These are phyloP conservation scores for Sugiyamaella floridensis DNA, from an alignment of 805 yeast species.

Conservation along the genomic window DNA sequence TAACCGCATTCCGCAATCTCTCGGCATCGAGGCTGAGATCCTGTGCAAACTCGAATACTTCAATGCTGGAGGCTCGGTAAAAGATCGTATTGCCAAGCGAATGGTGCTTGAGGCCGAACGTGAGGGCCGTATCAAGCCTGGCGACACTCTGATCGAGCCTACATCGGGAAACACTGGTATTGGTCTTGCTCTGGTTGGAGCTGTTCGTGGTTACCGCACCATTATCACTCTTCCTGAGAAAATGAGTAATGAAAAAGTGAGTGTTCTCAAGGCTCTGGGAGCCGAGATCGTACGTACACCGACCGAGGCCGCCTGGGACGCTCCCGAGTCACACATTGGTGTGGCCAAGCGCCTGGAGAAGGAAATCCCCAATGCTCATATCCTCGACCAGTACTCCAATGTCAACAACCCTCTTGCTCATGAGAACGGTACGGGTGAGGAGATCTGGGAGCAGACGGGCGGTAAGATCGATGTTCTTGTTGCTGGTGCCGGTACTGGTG, in stretches of 20 bases:
- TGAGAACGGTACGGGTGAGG: constrained; percentile 76
- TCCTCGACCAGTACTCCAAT: constrained; percentile 77
- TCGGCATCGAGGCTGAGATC: constrained; percentile 59
- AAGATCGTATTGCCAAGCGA: constrained; percentile 79
- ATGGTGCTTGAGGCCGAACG: constrained; percentile 84
- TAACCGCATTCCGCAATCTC: constrained; percentile 67
- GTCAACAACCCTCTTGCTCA: constrained; percentile 78
- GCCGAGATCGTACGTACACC: constrained; percentile 90
- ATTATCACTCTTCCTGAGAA: constrained; percentile 85
- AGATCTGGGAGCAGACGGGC: constrained; percentile 73
- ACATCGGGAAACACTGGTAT: constrained; percentile 91
- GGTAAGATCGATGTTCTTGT: constrained; percentile 67
- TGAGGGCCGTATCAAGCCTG: constrained; percentile 74
- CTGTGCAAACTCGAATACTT: constrained; percentile 72
- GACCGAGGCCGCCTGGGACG: constrained; percentile 87
- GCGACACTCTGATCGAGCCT: constrained; percentile 78
- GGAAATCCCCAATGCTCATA: constrained; percentile 79
- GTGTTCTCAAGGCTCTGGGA: constrained; percentile 81
- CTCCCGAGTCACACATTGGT: constrained; percentile 87
- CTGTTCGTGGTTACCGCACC: constrained; percentile 79
- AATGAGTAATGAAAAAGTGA: constrained; percentile 86
- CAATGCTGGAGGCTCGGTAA: constrained; percentile 87
- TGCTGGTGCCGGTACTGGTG: constrained; percentile 95
- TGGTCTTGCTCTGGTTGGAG: constrained; percentile 81
- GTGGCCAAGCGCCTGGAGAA: constrained; percentile 73